These are phyloP conservation scores for Cryptomeria japonica DNA, from an alignment of 75 land plant species.

Conservation along the genomic window DNA sequence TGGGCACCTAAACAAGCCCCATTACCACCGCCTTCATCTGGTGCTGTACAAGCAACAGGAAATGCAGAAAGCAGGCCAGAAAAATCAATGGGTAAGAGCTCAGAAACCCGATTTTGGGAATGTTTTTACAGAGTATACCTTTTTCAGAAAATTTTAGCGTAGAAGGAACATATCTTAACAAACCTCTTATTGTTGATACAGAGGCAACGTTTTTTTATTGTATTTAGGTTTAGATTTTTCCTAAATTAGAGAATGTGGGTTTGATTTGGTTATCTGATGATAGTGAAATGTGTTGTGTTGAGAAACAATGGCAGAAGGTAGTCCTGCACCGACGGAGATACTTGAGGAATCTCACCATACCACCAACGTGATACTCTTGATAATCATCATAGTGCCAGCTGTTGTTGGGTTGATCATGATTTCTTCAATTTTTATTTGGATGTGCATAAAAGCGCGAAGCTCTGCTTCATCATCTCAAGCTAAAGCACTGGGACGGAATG, in stretches of 20 bases:
- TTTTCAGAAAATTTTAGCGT: not conserved
- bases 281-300: not conserved
- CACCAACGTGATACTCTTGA: slow-evolving; percentile 9
- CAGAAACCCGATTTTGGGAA: not conserved
- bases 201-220: not conserved
- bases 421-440: slow-evolving; percentile 11
- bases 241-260: not conserved
- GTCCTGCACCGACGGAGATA: not conserved
- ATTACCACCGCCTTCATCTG: not conserved
- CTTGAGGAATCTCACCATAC: not conserved
- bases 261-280: not conserved
- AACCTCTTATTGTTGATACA: not conserved
- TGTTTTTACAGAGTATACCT: not conserved
- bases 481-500: not conserved
- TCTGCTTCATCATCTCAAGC: slow-evolving; percentile 3
- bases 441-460: not conserved
- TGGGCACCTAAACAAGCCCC: not conserved
- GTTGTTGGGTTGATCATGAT: not conserved
- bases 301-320: not conserved
- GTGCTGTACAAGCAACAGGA: not conserved
- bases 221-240: not conserved
- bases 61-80: not conserved
- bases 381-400: not conserved
- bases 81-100: slow-evolving; percentile 4
- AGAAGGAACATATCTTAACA: not conserved